These are phyloP conservation scores for Citrus reticulata DNA, from an alignment of 345 rosid species.

Conservation along the genomic window DNA sequence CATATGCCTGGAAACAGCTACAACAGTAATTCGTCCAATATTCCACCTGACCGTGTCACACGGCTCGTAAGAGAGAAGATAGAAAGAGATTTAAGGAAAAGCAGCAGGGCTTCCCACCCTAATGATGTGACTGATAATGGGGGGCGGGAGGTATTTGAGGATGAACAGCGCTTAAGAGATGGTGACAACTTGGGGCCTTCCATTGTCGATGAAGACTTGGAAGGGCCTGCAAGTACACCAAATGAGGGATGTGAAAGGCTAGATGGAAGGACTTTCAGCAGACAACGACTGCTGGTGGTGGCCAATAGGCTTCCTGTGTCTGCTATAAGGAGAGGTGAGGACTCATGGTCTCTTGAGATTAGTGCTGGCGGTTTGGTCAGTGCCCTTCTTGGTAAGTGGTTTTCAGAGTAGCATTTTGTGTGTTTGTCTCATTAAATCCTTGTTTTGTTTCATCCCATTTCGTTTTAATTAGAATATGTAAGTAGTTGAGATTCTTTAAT, in stretches of 20 bases:
- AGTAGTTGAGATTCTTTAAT: background rate
- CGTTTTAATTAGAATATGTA: background rate
- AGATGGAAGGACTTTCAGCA: constrained; percentile 60
- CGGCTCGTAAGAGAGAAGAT: constrained; percentile 53
- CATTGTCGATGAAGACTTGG: constrained; percentile 58
- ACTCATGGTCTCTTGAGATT: constrained; percentile 90
- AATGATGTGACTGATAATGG: constrained; percentile 50
- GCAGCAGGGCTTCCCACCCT: constrained; percentile 39
- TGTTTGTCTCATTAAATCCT: background rate
- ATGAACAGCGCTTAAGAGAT: constrained; percentile 48
- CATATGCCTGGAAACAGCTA: constrained; percentile 95
- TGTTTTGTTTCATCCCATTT: background rate
- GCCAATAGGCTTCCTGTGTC: constrained; percentile 98
- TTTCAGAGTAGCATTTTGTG: background rate
- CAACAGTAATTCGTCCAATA: constrained; percentile 52
- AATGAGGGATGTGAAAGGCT: constrained; percentile 53
- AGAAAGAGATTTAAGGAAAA: constrained; percentile 70
- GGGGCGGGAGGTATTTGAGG: constrained; percentile 41
- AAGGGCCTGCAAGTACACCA: constrained; percentile 46
- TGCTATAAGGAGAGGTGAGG: constrained; percentile 93
- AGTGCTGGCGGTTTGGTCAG: constrained; percentile 97
- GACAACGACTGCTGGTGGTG: constrained; percentile 89
- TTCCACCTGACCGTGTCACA: constrained; percentile 55
- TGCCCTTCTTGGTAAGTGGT: constrained; percentile 80
- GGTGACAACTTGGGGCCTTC: constrained; percentile 47